These are phyloP conservation scores for Mycena crocata DNA, from an alignment of 768 basidiomycete genomes.

Conservation along the genomic window DNA sequence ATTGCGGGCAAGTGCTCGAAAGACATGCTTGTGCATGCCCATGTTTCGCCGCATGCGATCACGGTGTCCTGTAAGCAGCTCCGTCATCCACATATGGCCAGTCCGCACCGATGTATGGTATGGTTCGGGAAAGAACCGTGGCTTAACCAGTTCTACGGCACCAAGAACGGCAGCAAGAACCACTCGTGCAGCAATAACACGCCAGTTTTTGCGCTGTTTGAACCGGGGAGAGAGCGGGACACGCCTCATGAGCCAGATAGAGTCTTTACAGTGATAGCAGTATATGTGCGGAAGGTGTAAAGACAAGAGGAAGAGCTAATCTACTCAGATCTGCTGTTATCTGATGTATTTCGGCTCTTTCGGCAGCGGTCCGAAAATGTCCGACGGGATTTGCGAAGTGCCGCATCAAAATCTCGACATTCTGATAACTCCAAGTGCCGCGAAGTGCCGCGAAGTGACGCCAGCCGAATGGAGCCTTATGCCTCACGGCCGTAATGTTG, in stretches of 20 bases:
- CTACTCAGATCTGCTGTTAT: too few species aligned
- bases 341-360: too few species aligned
- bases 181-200: neutral
- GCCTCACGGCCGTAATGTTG: too few species aligned
- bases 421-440: too few species aligned
- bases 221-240: neutral
- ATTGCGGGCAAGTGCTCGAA: slow-evolving; percentile 9
- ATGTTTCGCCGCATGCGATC: slow-evolving; percentile 26
- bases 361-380: too few species aligned
- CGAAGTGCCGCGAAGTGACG: too few species aligned
- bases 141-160: neutral
- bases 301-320: too few species aligned
- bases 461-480: too few species aligned
- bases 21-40: slow-evolving; percentile 31
- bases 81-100: slow-evolving; percentile 30
- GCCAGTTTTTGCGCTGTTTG: neutral
- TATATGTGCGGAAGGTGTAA: too few species aligned
- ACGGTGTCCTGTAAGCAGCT: slow-evolving; percentile 31
- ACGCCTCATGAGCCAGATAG: neutral
- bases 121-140: neutral
- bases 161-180: neutral
- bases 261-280: too few species aligned
- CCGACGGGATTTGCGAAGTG: too few species aligned
- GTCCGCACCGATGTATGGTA: slow-evolving; percentile 31
- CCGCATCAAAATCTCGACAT: too few species aligned